Percentiles rank a stretch among this genome's conserved stretches.
phyloP scores from a whole-genome alignment of 345 rosid species.

The Murraya paniculata region DNA sequence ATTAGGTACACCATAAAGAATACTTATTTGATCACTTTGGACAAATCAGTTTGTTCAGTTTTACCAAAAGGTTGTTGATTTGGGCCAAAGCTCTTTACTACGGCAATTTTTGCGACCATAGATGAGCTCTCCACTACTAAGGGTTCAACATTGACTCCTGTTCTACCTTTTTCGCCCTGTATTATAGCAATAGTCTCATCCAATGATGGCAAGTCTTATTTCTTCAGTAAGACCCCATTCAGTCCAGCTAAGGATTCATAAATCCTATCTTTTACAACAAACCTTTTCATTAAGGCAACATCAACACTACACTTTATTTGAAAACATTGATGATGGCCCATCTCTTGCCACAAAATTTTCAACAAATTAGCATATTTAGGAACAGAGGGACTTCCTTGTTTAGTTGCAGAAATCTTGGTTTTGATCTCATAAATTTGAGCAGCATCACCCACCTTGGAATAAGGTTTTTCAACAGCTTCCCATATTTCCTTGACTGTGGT shows the following conservation, averaged over 20 bases:
- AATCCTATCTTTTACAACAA: background rate
- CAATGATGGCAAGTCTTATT: background rate
- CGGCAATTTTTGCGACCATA: background rate
- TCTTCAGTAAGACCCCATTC: background rate
- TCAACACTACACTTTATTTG: background rate
- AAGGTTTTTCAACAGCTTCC: background rate
- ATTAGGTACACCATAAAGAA: background rate
- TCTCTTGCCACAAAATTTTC: background rate
- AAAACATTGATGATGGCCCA: background rate
- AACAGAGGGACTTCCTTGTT: background rate
- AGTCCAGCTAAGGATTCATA: background rate
- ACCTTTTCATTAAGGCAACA: background rate
- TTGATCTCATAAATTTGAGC: background rate
- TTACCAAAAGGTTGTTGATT: background rate
- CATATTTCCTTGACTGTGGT: background rate
- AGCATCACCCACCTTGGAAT: background rate
- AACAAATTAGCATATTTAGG: background rate
- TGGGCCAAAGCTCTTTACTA: too few relatives aligned
- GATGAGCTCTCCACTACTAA: background rate
- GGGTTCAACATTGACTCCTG: background rate
- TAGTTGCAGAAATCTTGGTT: background rate
- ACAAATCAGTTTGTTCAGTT: accelerated
- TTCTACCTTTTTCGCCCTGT: background rate
- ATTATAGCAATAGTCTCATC: background rate
- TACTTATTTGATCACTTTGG: background rate